Evolutionary conservation across 495 filamentous ascomycete genomes (phyloP).

Genomic region (Annulohypoxylon maeteangense): DNA sequence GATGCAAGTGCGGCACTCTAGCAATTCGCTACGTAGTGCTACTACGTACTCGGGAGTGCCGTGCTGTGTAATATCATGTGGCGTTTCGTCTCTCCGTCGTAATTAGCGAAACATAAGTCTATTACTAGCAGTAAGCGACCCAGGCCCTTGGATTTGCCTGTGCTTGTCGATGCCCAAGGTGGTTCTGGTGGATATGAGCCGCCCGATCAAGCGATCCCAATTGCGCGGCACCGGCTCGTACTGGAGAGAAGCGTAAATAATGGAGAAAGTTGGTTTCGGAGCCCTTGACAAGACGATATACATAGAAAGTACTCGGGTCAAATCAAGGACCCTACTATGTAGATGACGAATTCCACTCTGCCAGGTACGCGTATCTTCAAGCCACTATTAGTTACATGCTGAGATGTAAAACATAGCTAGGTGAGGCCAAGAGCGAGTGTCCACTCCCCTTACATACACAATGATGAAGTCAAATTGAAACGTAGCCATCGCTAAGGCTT

Average conservation of each 20-base stretch:
- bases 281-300: constrained; percentile 1
- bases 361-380: neutral
- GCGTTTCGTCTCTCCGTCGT: neutral
- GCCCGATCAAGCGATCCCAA: constrained; percentile 15
- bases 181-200: constrained; percentile 8
- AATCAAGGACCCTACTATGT: neutral
- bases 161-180: neutral
- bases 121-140: constrained; percentile 10
- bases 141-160: constrained; percentile 22
- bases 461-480: neutral
- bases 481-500: neutral
- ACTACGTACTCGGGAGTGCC: neutral
- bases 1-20: neutral
- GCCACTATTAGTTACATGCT: neutral
- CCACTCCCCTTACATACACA: neutral
- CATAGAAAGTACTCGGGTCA: too few species aligned
- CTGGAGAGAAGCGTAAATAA: constrained; percentile 11
- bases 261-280: constrained; percentile 13
- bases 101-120: neutral
- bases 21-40: neutral
- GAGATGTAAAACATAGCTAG: constrained; percentile 1
- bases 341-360: neutral
- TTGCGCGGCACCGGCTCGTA: neutral
- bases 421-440: neutral
- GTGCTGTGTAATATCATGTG: neutral